Percentiles rank a stretch among this genome's conserved stretches.
Evolutionary conservation across 2,329 filamentous ascomycete species (phyloP).

Genomic region (Calonectria pteridis): DNA sequence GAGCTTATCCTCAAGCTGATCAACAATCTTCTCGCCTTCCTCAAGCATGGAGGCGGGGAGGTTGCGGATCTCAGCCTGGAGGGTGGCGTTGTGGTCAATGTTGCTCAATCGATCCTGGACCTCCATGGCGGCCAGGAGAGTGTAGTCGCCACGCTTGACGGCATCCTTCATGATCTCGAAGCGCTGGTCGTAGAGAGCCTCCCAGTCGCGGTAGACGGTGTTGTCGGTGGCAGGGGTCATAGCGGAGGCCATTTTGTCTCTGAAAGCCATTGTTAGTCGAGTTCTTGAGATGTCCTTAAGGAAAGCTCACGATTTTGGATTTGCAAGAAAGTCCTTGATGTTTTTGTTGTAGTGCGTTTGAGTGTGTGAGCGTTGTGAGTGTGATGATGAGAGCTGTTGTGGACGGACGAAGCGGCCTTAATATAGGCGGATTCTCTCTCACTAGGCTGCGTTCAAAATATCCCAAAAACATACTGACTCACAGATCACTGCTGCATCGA

Average conservation of each 20-base stretch:
- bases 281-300: background rate
- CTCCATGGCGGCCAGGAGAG: background rate
- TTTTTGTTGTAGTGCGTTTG: background rate
- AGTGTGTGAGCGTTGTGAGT: background rate
- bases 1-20: background rate
- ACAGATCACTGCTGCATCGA: background rate
- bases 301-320: background rate
- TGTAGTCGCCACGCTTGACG: background rate
- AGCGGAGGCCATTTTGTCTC: background rate
- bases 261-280: background rate
- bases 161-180: background rate
- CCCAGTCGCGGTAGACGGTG: background rate
- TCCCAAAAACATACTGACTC: background rate
- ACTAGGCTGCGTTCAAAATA: background rate
- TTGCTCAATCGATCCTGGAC: background rate
- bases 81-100: background rate
- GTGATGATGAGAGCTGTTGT: background rate
- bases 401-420: background rate
- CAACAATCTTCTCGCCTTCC: background rate
- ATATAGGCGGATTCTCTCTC: background rate
- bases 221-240: background rate
- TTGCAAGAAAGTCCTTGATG: background rate
- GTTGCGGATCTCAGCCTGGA: background rate
- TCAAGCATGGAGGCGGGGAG: background rate
- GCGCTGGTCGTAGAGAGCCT: background rate